phyloP scores from a whole-genome alignment of 164 flowering plant species.

The Berberis thunbergii region DNA sequence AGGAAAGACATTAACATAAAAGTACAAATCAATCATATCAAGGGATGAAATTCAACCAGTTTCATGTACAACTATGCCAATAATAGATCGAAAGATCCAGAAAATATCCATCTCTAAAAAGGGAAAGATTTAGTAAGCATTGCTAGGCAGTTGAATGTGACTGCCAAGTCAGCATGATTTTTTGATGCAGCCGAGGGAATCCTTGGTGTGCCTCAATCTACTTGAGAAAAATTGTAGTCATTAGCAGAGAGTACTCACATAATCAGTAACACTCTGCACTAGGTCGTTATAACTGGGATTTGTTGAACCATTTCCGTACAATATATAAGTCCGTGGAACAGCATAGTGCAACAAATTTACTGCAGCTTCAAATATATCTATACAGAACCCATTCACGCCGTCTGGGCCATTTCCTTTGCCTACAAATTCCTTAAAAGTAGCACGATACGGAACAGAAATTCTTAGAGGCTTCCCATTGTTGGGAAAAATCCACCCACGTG shows the following conservation, averaged over 20 bases:
- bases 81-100: no score
- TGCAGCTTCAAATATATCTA: slow-evolving; percentile 88
- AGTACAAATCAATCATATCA: not conserved
- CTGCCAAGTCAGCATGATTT: not conserved
- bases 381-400: slow-evolving; percentile 59
- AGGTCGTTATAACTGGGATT: slow-evolving; percentile 55
- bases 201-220: not conserved
- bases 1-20: not conserved
- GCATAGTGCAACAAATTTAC: slow-evolving; percentile 61
- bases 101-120: no score
- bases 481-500: slow-evolving; percentile 95
- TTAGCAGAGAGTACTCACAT: slow-evolving; percentile 40
- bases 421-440: slow-evolving; percentile 57
- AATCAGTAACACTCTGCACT: slow-evolving; percentile 37
- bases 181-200: not conserved
- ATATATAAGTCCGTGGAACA: slow-evolving; percentile 50
- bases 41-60: no score
- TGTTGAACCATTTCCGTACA: slow-evolving; percentile 57
- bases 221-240: not conserved
- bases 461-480: slow-evolving; percentile 66
- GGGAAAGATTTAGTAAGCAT: not conserved
- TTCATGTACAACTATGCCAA: no score
- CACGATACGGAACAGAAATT: slow-evolving; percentile 67
- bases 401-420: slow-evolving; percentile 31
- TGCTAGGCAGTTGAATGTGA: not conserved